A percentile compares a stretch with the other conserved stretches of the same genome.
Conservation (phyloP, 331 rosid genomes). For the Rhamnella rubrinervis region DNA sequence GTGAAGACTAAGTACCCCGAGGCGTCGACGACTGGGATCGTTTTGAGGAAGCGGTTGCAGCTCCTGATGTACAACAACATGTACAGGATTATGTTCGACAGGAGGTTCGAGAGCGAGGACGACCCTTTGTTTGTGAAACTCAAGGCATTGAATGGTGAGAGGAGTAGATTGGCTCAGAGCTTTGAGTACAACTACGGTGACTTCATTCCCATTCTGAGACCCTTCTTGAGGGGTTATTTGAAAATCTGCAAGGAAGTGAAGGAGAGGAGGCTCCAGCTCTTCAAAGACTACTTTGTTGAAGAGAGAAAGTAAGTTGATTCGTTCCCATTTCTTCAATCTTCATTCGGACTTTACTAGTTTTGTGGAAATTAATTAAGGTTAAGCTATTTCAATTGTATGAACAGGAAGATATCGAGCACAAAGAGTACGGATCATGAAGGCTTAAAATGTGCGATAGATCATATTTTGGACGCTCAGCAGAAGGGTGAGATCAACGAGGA, state of each 20-base stretch:
- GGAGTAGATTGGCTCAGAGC: conserved; percentile 86
- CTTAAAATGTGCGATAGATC: conserved; percentile 81
- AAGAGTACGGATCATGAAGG: conserved; percentile 45
- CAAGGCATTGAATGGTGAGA: conserved; percentile 63
- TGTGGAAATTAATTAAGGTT: neutral
- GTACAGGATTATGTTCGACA: conserved; percentile 82
- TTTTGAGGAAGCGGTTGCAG: conserved; percentile 55
- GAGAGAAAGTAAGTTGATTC: conserved; percentile 72
- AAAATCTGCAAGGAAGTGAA: conserved; percentile 81
- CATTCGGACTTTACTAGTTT: neutral
- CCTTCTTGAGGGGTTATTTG: conserved; percentile 70
- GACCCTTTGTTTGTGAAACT: conserved; percentile 65
- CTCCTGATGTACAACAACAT: conserved; percentile 88
- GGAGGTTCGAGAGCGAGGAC: conserved; percentile 67
- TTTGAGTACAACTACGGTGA: conserved; percentile 84
- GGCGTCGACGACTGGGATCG: conserved; percentile 49
- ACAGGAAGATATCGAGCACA: conserved; percentile 64
- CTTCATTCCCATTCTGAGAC: conserved; percentile 79
- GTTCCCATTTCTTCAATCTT: neutral
- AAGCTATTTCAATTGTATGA: neutral
- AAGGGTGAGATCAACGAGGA: conserved; percentile 94
- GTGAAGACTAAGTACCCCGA: conserved; percentile 39
- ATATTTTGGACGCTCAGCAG: conserved; percentile 76
- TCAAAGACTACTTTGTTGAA: conserved; percentile 80
- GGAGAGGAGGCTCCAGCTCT: conserved; percentile 65